Evolutionary conservation across 805 yeast species (phyloP).

Genomic region (Maudiozyma barnettii): DNA sequence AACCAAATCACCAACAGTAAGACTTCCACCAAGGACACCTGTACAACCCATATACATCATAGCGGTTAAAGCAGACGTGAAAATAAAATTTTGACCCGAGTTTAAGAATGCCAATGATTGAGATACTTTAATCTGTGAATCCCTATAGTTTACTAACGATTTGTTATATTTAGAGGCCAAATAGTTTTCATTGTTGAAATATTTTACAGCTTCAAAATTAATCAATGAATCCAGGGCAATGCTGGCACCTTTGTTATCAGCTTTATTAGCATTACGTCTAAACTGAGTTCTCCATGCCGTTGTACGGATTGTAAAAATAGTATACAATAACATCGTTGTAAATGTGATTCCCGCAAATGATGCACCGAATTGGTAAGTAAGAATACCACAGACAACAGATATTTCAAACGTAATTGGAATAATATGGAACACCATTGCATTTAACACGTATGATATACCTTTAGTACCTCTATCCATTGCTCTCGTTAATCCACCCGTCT

Average conservation of each 20-base stretch:
- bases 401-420: conserved; percentile 90
- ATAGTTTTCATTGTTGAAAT: conserved; percentile 80
- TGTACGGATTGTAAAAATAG: conserved; percentile 78
- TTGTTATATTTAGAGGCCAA: conserved; percentile 73
- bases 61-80: conserved; percentile 81
- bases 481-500: conserved; percentile 92
- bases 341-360: conserved; percentile 85
- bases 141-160: conserved; percentile 65
- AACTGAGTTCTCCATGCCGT: conserved; percentile 95
- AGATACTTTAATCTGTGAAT: conserved; percentile 63
- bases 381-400: conserved; percentile 82
- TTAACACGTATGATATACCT: conserved; percentile 86
- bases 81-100: conserved; percentile 70
- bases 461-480: conserved; percentile 97
- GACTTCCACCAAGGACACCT: conserved; percentile 74
- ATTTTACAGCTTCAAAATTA: conserved; percentile 89
- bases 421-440: conserved; percentile 97
- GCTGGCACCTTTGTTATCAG: conserved; percentile 92
- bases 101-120: conserved; percentile 72
- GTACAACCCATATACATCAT: conserved; percentile 98
- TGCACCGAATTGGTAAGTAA: conserved; percentile 86
- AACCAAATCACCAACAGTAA: conserved; percentile 92
- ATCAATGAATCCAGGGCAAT: conserved; percentile 90
- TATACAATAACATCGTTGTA: conserved; percentile 79
- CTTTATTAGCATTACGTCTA: conserved; percentile 79